Evolutionary conservation across 345 rosid species (phyloP).

Genomic region (Isatis tinctoria): DNA sequence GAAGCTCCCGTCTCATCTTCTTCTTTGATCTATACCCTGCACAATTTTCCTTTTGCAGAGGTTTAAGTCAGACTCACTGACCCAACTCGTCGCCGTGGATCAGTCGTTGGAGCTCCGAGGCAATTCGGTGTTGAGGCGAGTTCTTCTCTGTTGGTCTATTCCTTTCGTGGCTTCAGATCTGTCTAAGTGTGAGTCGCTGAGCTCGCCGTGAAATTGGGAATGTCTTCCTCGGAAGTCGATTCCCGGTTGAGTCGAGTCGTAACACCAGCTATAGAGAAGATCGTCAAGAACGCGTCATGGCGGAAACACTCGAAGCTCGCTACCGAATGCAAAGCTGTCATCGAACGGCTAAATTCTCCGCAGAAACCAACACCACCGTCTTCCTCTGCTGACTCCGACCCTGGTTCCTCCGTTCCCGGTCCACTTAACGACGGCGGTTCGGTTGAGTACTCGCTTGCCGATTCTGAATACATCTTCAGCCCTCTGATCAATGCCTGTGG

Average conservation of each 20-base stretch:
- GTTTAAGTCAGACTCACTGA: constrained; percentile 28
- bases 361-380: constrained; percentile 33
- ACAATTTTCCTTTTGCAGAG: not conserved
- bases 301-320: constrained; percentile 92
- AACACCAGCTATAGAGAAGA: constrained; percentile 79
- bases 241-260: constrained; percentile 82
- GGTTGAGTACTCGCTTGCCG: constrained; percentile 61
- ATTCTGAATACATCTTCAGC: constrained; percentile 72
- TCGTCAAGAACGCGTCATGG: constrained; percentile 90
- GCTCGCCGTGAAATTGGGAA: constrained; percentile 56
- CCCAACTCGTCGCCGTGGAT: constrained; percentile 18
- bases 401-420: constrained; percentile 60
- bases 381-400: constrained; percentile 21
- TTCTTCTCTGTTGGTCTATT: not conserved
- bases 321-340: constrained; percentile 83
- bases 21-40: constrained; percentile 20
- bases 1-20: constrained; percentile 26
- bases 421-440: constrained; percentile 83
- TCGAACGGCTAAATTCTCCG: constrained; percentile 55
- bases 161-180: constrained; percentile 24
- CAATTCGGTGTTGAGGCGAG: not conserved
- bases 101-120: constrained; percentile 19
- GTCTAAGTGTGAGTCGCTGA: constrained; percentile 39
- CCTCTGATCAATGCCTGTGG: constrained; percentile 80
- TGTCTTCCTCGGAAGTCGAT: constrained; percentile 99